Conservation (phyloP, 2,329 filamentous ascomycete genomes). For the Cyclaneusma minus region DNA sequence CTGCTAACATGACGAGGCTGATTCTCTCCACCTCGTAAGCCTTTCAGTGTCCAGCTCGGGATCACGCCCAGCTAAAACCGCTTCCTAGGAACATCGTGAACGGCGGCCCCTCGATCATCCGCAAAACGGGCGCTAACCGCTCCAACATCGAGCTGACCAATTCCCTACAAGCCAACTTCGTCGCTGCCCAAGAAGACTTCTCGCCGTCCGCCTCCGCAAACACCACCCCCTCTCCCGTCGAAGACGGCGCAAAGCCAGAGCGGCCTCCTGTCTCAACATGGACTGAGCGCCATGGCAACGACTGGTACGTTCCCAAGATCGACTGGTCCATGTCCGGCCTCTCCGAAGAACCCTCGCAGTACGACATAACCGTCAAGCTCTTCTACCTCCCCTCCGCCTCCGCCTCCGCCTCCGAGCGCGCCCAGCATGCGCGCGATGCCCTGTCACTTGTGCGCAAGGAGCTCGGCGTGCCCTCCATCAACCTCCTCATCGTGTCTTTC, state of each 20-base stretch:
- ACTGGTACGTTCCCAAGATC: constrained; percentile 64
- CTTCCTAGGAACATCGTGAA: constrained; percentile 37
- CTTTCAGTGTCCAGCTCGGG: constrained; percentile 6
- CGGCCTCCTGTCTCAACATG: constrained; percentile 31
- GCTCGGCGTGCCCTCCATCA: constrained; percentile 58
- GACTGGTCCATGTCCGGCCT: constrained; percentile 58
- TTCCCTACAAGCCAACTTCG: constrained; percentile 72
- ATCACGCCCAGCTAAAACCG: constrained; percentile 5
- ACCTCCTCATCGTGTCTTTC: constrained; percentile 85
- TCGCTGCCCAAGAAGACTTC: constrained; percentile 53
- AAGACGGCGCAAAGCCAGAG: constrained; percentile 12
- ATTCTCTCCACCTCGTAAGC: constrained; percentile 75
- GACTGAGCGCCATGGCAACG: constrained; percentile 47
- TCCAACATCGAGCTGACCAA: constrained; percentile 90
- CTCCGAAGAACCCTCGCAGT: constrained; percentile 66
- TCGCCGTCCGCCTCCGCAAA: constrained; percentile 18
- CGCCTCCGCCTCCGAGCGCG: constrained; percentile 47
- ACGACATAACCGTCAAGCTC: constrained; percentile 90
- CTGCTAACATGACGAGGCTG: constrained; percentile 59
- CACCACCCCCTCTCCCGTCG: constrained; percentile 16
- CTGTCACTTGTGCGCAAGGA: constrained; percentile 68
- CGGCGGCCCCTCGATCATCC: constrained; percentile 69
- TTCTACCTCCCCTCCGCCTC: constrained; percentile 71
- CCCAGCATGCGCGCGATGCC: constrained; percentile 60
- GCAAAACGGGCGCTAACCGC: constrained; percentile 60